A percentile compares a stretch with the other conserved stretches of the same genome.
Evolutionary conservation across 2,329 filamentous ascomycete genomes (phyloP).

Genomic region (Allantophomopsis cytisporea): DNA sequence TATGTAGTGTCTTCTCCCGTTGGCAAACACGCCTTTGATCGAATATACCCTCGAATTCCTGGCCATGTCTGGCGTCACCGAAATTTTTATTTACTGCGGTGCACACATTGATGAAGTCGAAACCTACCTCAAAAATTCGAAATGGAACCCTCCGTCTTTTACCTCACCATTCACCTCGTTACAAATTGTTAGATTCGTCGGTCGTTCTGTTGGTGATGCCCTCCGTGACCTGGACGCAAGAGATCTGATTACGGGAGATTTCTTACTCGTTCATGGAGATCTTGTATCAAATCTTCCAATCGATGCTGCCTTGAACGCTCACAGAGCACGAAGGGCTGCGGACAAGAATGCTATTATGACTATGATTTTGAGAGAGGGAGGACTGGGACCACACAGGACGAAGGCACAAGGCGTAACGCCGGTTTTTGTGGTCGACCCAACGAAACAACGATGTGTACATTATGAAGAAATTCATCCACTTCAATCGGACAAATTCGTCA

Average conservation of each 20-base stretch:
- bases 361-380: conserved; percentile 72
- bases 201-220: conserved; percentile 81
- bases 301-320: conserved; percentile 63
- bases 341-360: conserved; percentile 98
- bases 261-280: conserved; percentile 85
- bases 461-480: conserved; percentile 81
- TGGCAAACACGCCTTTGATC: conserved; percentile 89
- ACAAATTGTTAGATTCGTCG: conserved; percentile 74
- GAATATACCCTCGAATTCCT: conserved; percentile 97
- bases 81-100: conserved; percentile 85
- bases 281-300: conserved; percentile 81
- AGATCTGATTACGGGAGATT: conserved; percentile 76
- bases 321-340: conserved; percentile 65
- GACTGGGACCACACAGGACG: conserved; percentile 55
- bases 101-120: conserved; percentile 81
- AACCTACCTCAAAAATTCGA: conserved; percentile 69
- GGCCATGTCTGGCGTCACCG: conserved; percentile 86
- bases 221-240: conserved; percentile 87
- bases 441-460: conserved; percentile 70
- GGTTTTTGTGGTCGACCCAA: conserved; percentile 75
- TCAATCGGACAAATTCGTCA: conserved; percentile 49
- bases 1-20: conserved; percentile 70
- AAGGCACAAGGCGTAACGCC: conserved; percentile 65
- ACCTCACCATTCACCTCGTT: conserved; percentile 61
- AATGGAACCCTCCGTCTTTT: conserved; percentile 60